Conservation (phyloP, 225 moss, liverwort and hornwort species). For the Lunularia cruciata region DNA sequence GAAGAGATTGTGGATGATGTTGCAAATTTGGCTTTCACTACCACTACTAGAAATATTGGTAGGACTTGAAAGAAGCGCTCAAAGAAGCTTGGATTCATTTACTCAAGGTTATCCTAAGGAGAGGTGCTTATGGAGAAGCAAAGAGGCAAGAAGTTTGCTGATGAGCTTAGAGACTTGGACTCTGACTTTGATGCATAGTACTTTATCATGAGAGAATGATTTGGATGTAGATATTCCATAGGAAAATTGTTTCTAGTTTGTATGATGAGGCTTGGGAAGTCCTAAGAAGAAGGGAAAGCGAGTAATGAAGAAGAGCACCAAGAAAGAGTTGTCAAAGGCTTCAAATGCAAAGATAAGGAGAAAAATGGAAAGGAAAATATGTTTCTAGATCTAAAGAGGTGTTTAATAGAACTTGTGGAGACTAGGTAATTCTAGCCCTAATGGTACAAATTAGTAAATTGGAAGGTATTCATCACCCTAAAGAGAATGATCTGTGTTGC, state of each 20-base stretch:
- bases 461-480: neutral
- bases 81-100: neutral
- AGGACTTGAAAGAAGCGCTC: neutral
- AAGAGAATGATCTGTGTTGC: neutral
- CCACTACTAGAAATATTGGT: constrained; percentile 31
- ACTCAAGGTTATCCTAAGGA: neutral
- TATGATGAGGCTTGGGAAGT: neutral
- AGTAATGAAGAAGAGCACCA: neutral
- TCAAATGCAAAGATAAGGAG: neutral
- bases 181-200: neutral
- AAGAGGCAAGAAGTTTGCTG: neutral
- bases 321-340: neutral
- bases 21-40: constrained; percentile 37
- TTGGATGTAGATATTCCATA: neutral
- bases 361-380: neutral
- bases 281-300: too few species aligned
- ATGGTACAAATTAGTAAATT: neutral
- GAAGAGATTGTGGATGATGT: constrained; percentile 9
- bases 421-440: too few species aligned
- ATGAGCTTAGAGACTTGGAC: neutral
- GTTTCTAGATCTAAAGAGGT: neutral
- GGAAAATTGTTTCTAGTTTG: neutral
- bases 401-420: neutral
- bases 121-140: neutral
- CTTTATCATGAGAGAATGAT: neutral